Evolutionary conservation across 2,329 filamentous ascomycete genomes (phyloP).

Genomic region (Hypomyces rosellus): DNA sequence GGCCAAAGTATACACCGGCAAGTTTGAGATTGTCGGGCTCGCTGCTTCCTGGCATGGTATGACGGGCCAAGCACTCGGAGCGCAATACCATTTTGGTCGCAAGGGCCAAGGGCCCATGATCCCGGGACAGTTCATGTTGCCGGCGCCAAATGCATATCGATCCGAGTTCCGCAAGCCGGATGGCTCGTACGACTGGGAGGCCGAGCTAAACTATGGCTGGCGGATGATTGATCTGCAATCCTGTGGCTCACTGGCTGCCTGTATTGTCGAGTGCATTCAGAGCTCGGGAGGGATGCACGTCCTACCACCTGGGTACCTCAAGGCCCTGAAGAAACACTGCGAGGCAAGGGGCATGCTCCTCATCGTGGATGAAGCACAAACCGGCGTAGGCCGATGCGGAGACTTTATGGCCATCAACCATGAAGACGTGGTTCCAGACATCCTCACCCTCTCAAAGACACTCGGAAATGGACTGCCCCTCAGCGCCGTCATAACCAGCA

Average conservation of each 20-base stretch:
- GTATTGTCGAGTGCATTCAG: constrained; percentile 58
- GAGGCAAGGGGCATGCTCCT: constrained; percentile 51
- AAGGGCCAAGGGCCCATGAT: constrained; percentile 42
- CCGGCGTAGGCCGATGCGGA: constrained; percentile 50
- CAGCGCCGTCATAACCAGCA: constrained; percentile 49
- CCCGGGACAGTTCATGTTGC: constrained; percentile 52
- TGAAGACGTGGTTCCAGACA: constrained; percentile 49
- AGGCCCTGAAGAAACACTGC: constrained; percentile 48
- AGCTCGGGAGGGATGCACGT: constrained; percentile 54
- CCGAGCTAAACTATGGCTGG: constrained; percentile 56
- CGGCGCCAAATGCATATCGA: constrained; percentile 54
- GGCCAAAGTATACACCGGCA: constrained; percentile 58
- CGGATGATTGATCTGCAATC: constrained; percentile 52
- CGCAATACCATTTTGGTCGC: constrained; percentile 51
- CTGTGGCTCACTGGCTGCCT: constrained; percentile 55
- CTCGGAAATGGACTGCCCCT: constrained; percentile 55
- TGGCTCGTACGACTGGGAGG: constrained; percentile 56
- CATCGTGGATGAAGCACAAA: constrained; percentile 58
- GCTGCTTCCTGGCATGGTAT: constrained; percentile 56
- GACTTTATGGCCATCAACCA: constrained; percentile 54
- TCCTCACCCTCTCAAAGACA: constrained; percentile 55
- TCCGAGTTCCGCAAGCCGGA: constrained; percentile 53
- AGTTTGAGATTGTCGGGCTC: constrained; percentile 58
- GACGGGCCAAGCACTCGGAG: constrained; percentile 46
- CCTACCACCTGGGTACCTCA: constrained; percentile 52